These are phyloP conservation scores for Lepiota brunneoincarnata DNA, from an alignment of 768 basidiomycete species.

Conservation along the genomic window DNA sequence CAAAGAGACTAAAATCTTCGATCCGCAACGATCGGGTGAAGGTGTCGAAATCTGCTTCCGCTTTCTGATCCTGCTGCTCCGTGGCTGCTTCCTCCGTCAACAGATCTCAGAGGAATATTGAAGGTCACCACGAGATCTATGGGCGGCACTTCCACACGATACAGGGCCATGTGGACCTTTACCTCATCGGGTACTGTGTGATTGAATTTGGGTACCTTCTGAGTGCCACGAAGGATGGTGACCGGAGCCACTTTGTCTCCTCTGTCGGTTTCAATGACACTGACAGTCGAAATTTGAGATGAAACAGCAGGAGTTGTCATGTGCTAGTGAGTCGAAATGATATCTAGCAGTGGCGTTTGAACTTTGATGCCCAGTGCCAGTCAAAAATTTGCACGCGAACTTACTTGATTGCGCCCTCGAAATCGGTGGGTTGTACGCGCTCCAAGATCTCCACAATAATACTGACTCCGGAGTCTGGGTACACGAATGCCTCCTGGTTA, in stretches of 20 bases:
- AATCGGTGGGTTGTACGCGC: constrained; percentile 57
- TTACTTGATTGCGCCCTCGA: constrained; percentile 70
- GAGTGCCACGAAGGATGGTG: constrained; percentile 64
- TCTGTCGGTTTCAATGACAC: constrained; percentile 36
- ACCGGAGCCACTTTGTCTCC: constrained; percentile 55
- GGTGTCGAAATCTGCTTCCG: constrained; percentile 46
- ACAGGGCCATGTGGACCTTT: constrained; percentile 76
- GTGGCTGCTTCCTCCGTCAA: constrained; percentile 42
- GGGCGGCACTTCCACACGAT: constrained; percentile 65
- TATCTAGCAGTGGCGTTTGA: constrained; percentile 50
- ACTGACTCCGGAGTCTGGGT: constrained; percentile 63
- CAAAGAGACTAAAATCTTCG: constrained; percentile 69
- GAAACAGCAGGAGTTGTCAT: constrained; percentile 81
- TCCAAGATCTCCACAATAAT: constrained; percentile 84
- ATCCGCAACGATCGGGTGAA: constrained; percentile 63
- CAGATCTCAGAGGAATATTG: constrained; percentile 65
- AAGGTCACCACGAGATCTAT: constrained; percentile 84
- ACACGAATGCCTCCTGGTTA: constrained; percentile 91
- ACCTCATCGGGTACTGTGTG: constrained; percentile 59
- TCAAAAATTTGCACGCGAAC: constrained; percentile 10
- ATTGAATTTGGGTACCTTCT: constrained; percentile 79
- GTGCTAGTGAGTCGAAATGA: constrained; percentile 87
- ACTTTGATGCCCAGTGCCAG: constrained; percentile 1
- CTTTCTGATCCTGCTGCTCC: constrained; percentile 32
- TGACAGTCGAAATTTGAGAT: constrained; percentile 40